Base-by-base conservation (phyloP, 768 basidiomycete genomes). In the Symmetrospora coprosmae region DNA sequence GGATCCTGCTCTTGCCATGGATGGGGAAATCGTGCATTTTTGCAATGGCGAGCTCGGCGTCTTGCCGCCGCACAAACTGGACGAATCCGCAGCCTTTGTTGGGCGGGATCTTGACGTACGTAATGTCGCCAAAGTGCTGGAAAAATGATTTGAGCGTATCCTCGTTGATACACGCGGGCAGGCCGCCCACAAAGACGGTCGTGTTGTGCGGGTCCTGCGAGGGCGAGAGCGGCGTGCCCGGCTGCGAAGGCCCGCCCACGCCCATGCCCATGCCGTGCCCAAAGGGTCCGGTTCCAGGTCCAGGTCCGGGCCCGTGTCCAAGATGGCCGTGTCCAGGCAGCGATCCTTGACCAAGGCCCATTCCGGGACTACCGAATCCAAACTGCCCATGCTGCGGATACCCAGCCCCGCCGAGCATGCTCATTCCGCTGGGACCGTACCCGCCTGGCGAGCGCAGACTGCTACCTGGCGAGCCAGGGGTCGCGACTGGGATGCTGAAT, bases 11-110 rank as follows among this genome's bases (percentile, higher is more conserved):
- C 40, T 87, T 88, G 16, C 90, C 90, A 33, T 87, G 88, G 65
- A 94, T 83, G 3, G 88, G 87, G 71, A 90, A 92, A 25, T 88
- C 89, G 75, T 92, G 89, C 89, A 92, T 90, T 74, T 87, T 88
- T 74, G 89, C 86, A 63, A 94, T 94, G 8, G 55, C 68, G 35
- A 80, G 78, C 72, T 91, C 88, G 11, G 90, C 90, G 72, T 94
- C 90, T 9, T 80, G 81, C 73, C 92, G 89, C 65, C 83, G 80
- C 27, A 92, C 86, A 68, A 88, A 94, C 73, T 94, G 90, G 43
- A 94, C 90, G 68, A 94, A 94, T 1, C 90, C 90, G 67, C 90
- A 94, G 65, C 90, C 86, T 69, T 92, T 92, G 50, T 87, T 88
- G 41, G 87, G 84, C 11, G 90, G 90, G n/a, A 94, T 89, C 73